A percentile compares a stretch with the other conserved stretches of the same genome.
These are phyloP conservation scores for Kodamaea ohmeri DNA, from an alignment of 1,139 yeast species.

Conservation along the genomic window DNA sequence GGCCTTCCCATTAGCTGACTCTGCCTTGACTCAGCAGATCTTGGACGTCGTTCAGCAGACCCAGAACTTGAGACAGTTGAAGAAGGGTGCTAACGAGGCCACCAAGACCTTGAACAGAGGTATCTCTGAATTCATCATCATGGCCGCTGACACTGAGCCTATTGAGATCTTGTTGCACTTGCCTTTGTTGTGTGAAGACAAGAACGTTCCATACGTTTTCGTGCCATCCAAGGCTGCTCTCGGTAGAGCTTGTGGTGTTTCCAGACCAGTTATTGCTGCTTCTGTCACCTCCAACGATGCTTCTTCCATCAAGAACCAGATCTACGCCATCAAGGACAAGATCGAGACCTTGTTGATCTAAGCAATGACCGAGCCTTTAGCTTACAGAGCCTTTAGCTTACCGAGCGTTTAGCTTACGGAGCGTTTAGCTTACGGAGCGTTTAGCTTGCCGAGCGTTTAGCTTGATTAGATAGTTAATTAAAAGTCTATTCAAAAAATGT, in stretches of 20 bases:
- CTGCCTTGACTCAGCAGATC: slow-evolving; percentile 93
- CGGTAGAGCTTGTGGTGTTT: slow-evolving; percentile 99
- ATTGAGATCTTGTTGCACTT: slow-evolving; percentile 96
- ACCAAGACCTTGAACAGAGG: slow-evolving; percentile 99
- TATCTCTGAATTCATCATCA: slow-evolving; percentile 97
- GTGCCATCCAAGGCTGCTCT: slow-evolving; percentile 98
- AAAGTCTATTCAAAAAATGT: no score
- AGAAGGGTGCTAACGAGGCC: slow-evolving; percentile 99
- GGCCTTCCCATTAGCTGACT: slow-evolving; percentile 98
- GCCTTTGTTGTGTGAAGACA: slow-evolving; percentile 97
- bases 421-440: no score
- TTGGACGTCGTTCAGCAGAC: slow-evolving; percentile 98
- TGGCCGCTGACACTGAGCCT: slow-evolving; percentile 99
- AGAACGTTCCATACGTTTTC: slow-evolving; percentile 97
- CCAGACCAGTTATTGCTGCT: slow-evolving; percentile 99
- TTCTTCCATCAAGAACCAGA: slow-evolving; percentile 95
- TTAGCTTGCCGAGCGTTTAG: no score
- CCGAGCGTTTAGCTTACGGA: no score
- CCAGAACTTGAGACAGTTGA: slow-evolving; percentile 95
- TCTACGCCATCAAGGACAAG: slow-evolving; percentile 97
- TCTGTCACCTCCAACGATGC: slow-evolving; percentile 98
- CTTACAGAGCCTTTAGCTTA: no score
- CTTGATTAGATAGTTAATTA: no score
- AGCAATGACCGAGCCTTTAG: no score
- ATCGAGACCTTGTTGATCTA: slow-evolving; percentile 96